A percentile compares a stretch with the other conserved stretches of the same genome.
phyloP scores from a whole-genome alignment of 805 yeast species.

The Starmerella sirachaensis region DNA sequence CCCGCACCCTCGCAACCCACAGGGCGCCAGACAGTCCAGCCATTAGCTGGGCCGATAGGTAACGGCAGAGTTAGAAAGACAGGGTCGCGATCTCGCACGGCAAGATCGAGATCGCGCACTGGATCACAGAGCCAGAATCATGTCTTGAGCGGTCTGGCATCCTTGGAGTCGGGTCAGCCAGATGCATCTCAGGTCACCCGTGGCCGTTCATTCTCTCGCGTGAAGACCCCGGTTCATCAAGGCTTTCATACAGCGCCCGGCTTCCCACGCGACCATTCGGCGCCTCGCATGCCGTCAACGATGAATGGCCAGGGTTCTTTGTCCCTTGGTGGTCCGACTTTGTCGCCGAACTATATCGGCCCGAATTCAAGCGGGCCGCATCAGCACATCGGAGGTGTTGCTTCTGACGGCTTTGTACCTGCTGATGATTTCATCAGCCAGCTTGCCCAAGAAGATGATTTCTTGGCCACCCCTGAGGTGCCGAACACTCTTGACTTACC shows the following conservation, averaged over 20 bases:
- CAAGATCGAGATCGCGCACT: conserved; percentile 14
- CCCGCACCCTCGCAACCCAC: background rate
- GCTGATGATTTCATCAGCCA: too few species aligned
- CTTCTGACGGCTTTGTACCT: too few species aligned
- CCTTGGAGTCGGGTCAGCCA: background rate
- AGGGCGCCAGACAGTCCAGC: conserved; percentile 3
- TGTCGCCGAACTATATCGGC: too few species aligned
- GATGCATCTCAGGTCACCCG: conserved; percentile 3
- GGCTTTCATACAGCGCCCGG: too few species aligned
- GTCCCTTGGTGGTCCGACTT: too few species aligned
- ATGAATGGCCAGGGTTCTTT: too few species aligned
- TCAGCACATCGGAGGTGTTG: too few species aligned
- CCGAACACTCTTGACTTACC: conserved; percentile 7
- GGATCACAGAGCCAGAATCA: conserved; percentile 13
- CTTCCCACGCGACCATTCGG: too few species aligned
- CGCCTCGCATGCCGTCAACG: too few species aligned
- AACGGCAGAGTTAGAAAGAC: conserved; percentile 16
- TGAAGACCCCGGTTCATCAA: too few species aligned
- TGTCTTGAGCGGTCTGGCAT: conserved; percentile 3
- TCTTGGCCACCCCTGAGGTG: background rate
- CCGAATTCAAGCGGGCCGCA: too few species aligned
- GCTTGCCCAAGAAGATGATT: background rate
- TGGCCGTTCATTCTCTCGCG: conserved; percentile 12
- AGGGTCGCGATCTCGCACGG: conserved; percentile 17
- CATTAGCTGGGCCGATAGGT: conserved; percentile 10